Conservation (phyloP, 129 eudicot species). For the Flaveria trinervia region DNA sequence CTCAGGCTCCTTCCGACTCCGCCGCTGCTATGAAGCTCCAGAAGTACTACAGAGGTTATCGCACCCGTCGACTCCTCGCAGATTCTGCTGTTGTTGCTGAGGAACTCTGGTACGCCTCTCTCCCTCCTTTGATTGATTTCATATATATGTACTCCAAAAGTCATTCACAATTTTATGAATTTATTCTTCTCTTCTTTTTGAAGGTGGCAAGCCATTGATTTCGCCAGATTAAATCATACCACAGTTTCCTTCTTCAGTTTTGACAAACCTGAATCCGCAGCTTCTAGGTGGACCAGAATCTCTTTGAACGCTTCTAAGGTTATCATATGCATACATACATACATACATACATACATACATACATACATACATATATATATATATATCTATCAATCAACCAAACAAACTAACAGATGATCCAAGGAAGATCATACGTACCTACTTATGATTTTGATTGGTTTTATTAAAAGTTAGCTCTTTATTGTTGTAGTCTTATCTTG, state of each 20-base stretch:
- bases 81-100: slow-evolving; percentile 95
- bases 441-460: slow-evolving; percentile 26
- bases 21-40: slow-evolving; percentile 88
- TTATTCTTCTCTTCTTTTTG: neutral
- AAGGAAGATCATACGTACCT: neutral
- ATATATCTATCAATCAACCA: too few relatives aligned
- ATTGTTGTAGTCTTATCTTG: neutral
- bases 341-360: too few relatives aligned
- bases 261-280: slow-evolving; percentile 63
- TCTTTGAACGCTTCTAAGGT: slow-evolving; percentile 88
- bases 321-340: too few relatives aligned
- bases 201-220: slow-evolving; percentile 98
- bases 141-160: too few relatives aligned
- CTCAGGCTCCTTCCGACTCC: slow-evolving; percentile 38
- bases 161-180: too few relatives aligned
- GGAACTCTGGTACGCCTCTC: slow-evolving; percentile 63
- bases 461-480: slow-evolving; percentile 16
- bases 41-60: slow-evolving; percentile 77
- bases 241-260: slow-evolving; percentile 81
- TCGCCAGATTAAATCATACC: slow-evolving; percentile 76
- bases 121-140: too few relatives aligned
- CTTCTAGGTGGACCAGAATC: slow-evolving; percentile 77
- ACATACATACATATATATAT: too few relatives aligned
- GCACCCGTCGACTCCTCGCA: slow-evolving; percentile 88
- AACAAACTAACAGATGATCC: too few relatives aligned